phyloP scores from a whole-genome alignment of 192 early-diverging fungal genomes.

The Coemansia sp. region DNA sequence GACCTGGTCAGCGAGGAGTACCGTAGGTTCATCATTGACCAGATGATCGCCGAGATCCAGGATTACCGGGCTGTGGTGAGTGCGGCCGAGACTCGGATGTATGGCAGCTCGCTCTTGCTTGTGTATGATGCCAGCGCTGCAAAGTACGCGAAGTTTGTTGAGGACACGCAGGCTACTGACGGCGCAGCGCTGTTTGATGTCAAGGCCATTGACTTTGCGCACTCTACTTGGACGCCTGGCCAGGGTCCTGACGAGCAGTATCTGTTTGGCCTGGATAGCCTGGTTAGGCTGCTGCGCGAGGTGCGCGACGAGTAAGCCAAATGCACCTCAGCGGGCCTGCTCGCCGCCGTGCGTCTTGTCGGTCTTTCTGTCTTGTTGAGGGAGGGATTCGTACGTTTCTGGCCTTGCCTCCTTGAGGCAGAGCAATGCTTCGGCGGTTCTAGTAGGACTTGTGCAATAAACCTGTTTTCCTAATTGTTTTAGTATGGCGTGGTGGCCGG shows the following conservation, averaged over 20 bases:
- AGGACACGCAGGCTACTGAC: not conserved
- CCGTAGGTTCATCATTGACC: constrained; percentile 55
- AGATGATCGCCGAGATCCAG: constrained; percentile 57
- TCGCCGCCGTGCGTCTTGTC: no score
- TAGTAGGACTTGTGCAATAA: no score
- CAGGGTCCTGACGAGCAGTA: constrained; percentile 66
- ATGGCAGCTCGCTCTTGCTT: constrained; percentile 70
- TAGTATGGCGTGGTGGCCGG: no score
- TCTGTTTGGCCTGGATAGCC: constrained; percentile 61
- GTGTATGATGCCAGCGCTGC: constrained; percentile 71
- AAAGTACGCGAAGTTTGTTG: constrained; percentile 50
- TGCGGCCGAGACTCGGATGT: constrained; percentile 59
- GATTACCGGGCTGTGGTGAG: constrained; percentile 58
- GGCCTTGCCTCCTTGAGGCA: no score
- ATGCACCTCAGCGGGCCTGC: no score
- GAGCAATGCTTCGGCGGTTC: no score
- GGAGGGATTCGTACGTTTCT: no score
- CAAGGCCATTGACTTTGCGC: constrained; percentile 87
- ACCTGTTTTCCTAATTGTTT: no score
- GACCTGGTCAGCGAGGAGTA: constrained; percentile 45
- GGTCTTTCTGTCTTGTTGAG: no score
- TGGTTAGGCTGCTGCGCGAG: constrained; percentile 54
- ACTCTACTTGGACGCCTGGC: constrained; percentile 64
- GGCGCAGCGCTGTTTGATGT: constrained; percentile 56
- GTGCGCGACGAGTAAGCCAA: constrained; percentile 1